phyloP scores from a whole-genome alignment of 1,284 basidiomycete species.

The Meripilus lineatus region DNA sequence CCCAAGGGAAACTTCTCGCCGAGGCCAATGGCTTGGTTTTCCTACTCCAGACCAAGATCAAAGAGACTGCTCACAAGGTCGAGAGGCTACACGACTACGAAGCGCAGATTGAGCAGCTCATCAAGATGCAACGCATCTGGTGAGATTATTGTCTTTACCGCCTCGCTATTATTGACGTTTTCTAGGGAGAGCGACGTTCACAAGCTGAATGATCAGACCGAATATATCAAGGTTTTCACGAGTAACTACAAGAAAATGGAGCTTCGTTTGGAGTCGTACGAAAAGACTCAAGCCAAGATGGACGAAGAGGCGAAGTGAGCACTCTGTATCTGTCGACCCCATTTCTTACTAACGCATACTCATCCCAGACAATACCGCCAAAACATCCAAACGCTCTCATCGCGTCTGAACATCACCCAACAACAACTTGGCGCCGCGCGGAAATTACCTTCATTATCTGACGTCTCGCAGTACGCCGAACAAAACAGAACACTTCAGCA shows the following conservation, averaged over 20 bases:
- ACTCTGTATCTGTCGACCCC: no score
- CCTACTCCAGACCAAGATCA: slow-evolving; percentile 57
- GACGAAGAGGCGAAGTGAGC: slow-evolving; percentile 53
- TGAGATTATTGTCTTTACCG: no score
- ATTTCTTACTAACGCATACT: no score
- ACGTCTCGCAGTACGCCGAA: slow-evolving; percentile 40
- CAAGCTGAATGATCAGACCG: slow-evolving; percentile 59
- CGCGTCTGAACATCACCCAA: slow-evolving; percentile 36
- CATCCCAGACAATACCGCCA: no score
- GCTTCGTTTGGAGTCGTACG: slow-evolving; percentile 51
- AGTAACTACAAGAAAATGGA: slow-evolving; percentile 60
- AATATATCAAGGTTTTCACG: slow-evolving; percentile 50
- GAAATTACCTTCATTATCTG: slow-evolving; percentile 31
- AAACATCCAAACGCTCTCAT: slow-evolving; percentile 55
- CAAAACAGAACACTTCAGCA: slow-evolving; percentile 38
- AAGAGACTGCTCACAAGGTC: slow-evolving; percentile 70
- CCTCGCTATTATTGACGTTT: no score
- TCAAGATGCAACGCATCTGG: slow-evolving; percentile 69
- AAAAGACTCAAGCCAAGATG: slow-evolving; percentile 43
- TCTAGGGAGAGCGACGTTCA: slow-evolving; percentile 75
- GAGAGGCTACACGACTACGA: slow-evolving; percentile 71
- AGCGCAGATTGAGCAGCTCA: slow-evolving; percentile 64
- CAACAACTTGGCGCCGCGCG: slow-evolving; percentile 32
- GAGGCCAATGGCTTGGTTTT: slow-evolving; percentile 58
- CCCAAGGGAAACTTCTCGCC: slow-evolving; percentile 61